Evolutionary conservation across 78 protist species (phyloP), one percentile per base, ranked within the genome.

Genomic region (Acrasis kona): DNA sequence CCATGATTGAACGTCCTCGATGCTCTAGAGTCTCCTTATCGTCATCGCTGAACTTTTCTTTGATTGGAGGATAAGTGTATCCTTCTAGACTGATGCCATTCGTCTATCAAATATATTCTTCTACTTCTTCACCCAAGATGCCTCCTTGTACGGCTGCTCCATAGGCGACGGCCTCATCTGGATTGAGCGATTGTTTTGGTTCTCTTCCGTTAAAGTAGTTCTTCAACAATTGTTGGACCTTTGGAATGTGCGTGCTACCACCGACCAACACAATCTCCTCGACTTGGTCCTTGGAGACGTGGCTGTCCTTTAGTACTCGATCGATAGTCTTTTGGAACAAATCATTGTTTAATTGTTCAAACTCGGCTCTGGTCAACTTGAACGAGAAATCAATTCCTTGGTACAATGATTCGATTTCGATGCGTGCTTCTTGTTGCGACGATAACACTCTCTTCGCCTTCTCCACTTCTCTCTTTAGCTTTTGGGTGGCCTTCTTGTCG

Each of bases 121-220:
- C n/a, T 0, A 80, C 85, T 70, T 82, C 70, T 12, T 91, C 96
- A 0, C 90, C 29, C 19, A 97, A 85, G 35, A 95, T 84, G n/a
- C 93, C 97, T n/a, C 94, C 99, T 86, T 98, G 99, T 5, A 96
- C 95, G 39, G 99, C 99, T 0, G 99, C 99, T 32, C 98, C 96
- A 68, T 81, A 88, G 40, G 99, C 99, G 0, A 97, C 99, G 37
- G 99, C 99, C 87, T 96, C 99, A 67, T 98, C 80, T 35, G 99
- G 99, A 89, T 97, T 91, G 84, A 97, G 86, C 41, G 97, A 95
- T 58, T 95, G 94, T 68, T 74, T 77, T 82, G 83, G 87, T 32
- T 89, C 96, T 79, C 96, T 98, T 37, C 99, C 99, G 79, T 94
- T 82, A 91, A 98, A 97, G 81, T 86, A 95, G 79, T 96, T 97